phyloP scores from a whole-genome alignment of 1,139 yeast species.

The Pichia sp. region DNA sequence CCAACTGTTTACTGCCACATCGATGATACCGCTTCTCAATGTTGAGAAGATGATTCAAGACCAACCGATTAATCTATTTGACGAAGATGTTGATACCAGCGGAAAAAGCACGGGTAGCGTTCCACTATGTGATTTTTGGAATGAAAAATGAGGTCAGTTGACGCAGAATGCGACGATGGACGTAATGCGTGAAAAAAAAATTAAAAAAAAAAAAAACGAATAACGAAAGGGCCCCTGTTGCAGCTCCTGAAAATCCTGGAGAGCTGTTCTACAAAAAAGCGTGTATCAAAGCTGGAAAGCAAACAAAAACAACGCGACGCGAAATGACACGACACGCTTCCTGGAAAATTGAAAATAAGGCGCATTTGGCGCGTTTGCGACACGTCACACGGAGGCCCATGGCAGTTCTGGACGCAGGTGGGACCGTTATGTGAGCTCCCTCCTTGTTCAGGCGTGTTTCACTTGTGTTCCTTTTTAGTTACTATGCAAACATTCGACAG shows the following conservation, averaged over 20 bases:
- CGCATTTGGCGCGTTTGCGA: not conserved
- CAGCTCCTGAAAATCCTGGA: too few species aligned
- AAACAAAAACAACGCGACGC: too few species aligned
- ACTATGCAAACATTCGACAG: not conserved
- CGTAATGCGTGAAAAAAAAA: too few species aligned
- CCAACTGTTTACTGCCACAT: constrained; percentile 7
- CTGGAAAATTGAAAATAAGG: not conserved
- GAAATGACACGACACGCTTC: not conserved
- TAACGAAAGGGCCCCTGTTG: too few species aligned
- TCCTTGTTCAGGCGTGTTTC: constrained; percentile 1
- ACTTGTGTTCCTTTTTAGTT: not conserved
- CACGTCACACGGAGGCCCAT: not conserved
- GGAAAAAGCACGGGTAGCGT: not conserved
- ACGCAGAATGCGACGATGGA: too few species aligned
- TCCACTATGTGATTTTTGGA: not conserved
- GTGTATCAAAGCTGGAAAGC: too few species aligned
- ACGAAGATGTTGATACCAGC: constrained; percentile 6
- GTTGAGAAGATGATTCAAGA: constrained; percentile 1
- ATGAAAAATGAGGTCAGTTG: not conserved
- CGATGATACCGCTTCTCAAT: constrained; percentile 2
- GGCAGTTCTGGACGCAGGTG: not conserved
- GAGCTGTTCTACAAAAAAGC: too few species aligned
- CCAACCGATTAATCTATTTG: constrained; percentile 1
- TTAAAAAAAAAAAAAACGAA: too few species aligned
- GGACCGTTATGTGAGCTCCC: not conserved